Conservation (phyloP, 2,329 filamentous ascomycete species). For the Knufia fluminis region DNA sequence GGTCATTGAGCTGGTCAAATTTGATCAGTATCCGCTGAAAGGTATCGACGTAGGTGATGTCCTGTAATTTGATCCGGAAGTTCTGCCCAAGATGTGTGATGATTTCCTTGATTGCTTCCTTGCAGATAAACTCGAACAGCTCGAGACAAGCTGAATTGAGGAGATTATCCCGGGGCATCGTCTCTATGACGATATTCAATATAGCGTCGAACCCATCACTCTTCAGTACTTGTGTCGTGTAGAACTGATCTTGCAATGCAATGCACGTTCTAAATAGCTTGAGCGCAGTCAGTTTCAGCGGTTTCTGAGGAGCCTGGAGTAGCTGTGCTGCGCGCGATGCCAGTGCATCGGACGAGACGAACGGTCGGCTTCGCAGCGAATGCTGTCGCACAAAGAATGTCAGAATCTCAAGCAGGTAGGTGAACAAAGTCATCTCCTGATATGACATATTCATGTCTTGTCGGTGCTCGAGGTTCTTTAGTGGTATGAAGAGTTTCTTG, state of each 20-base stretch:
- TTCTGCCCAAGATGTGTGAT: conserved; percentile 77
- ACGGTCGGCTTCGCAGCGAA: conserved; percentile 74
- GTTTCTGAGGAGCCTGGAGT: conserved; percentile 75
- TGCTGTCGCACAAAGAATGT: conserved; percentile 92
- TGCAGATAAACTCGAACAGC: conserved; percentile 82
- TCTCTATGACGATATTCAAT: conserved; percentile 71
- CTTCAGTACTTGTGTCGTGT: conserved; percentile 74
- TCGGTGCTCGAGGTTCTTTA: conserved; percentile 62
- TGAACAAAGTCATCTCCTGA: conserved; percentile 81
- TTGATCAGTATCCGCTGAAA: conserved; percentile 67
- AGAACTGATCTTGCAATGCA: conserved; percentile 80
- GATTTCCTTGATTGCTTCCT: conserved; percentile 70
- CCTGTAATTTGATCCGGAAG: conserved; percentile 66
- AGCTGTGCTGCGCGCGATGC: conserved; percentile 73
- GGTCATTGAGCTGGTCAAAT: conserved; percentile 66
- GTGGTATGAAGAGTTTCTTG: conserved; percentile 72
- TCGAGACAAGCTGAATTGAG: conserved; percentile 90
- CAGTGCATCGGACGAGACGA: conserved; percentile 72
- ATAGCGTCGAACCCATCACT: conserved; percentile 68
- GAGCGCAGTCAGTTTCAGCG: conserved; percentile 79
- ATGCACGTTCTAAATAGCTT: conserved; percentile 89
- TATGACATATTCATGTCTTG: conserved; percentile 58
- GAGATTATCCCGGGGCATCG: conserved; percentile 85
- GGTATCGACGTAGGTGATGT: conserved; percentile 72
- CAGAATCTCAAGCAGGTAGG: conserved; percentile 83